phyloP scores from a whole-genome alignment of 805 yeast genomes.

The Zygosaccharomyces bailii region DNA sequence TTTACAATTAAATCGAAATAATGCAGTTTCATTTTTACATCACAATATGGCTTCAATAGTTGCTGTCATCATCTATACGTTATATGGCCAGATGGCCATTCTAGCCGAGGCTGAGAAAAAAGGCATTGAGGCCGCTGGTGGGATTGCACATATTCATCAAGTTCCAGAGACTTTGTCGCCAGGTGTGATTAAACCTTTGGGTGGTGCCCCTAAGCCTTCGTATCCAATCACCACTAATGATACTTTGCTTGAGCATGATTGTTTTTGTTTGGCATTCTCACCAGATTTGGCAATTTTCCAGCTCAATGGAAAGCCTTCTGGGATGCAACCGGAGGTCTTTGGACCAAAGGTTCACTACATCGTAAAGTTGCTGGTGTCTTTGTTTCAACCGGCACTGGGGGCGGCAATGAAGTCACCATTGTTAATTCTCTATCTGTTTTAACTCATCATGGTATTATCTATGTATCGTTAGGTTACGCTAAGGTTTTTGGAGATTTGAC shows the following conservation, averaged over 20 bases:
- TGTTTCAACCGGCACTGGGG: constrained; percentile 74
- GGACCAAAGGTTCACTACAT: constrained; percentile 69
- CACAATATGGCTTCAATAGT: constrained; percentile 40
- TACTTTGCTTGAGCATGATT: constrained; percentile 64
- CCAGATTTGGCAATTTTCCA: constrained; percentile 79
- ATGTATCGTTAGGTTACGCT: constrained; percentile 73
- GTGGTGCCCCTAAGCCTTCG: constrained; percentile 61
- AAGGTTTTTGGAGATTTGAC: constrained; percentile 51
- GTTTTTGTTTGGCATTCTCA: constrained; percentile 80
- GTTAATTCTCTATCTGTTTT: constrained; percentile 60
- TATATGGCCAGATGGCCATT: constrained; percentile 71
- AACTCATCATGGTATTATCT: constrained; percentile 78
- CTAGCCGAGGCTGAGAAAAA: constrained; percentile 65
- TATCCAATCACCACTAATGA: constrained; percentile 62
- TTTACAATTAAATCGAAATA: too few species aligned
- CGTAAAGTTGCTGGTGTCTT: constrained; percentile 76
- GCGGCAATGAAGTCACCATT: constrained; percentile 76
- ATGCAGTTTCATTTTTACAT: too few species aligned
- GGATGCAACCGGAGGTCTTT: constrained; percentile 74
- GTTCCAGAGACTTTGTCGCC: constrained; percentile 72
- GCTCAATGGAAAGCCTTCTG: constrained; percentile 75
- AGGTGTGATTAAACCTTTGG: constrained; percentile 55
- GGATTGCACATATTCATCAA: constrained; percentile 67
- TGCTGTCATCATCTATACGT: constrained; percentile 75
- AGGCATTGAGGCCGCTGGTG: constrained; percentile 71